Evolutionary conservation across 192 early-diverging fungal species (phyloP).

Genomic region (Martensiomyces pterosporus): DNA sequence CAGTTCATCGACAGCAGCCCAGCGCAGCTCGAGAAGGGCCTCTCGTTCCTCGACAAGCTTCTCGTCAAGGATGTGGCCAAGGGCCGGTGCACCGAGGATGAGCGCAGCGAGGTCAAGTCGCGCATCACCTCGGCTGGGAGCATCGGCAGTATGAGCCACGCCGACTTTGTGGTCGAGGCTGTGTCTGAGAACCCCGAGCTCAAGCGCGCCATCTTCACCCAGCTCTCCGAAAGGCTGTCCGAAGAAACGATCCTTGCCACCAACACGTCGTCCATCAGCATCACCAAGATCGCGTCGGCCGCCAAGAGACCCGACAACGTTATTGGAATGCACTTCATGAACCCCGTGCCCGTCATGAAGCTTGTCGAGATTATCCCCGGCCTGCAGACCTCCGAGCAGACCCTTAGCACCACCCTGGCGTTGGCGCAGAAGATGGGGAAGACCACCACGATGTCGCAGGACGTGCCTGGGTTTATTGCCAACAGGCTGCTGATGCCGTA

Average conservation of each 20-base stretch:
- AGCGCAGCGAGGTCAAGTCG: constrained; percentile 56
- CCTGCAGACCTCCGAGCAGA: constrained; percentile 69
- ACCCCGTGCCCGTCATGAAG: constrained; percentile 95
- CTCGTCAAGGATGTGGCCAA: constrained; percentile 88
- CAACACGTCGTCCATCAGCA: constrained; percentile 96
- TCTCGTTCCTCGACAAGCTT: constrained; percentile 76
- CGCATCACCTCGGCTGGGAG: constrained; percentile 59
- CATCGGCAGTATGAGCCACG: constrained; percentile 58
- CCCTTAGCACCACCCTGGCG: constrained; percentile 66
- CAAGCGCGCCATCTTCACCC: constrained; percentile 77
- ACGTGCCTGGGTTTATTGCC: constrained; percentile 96
- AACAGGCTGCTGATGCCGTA: constrained; percentile 98
- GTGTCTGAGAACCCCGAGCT: constrained; percentile 80
- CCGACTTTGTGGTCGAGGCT: constrained; percentile 93
- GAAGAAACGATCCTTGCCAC: constrained; percentile 80
- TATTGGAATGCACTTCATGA: constrained; percentile 99
- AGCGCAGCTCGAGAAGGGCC: constrained; percentile 71
- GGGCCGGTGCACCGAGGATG: constrained; percentile 77
- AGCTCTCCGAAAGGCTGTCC: constrained; percentile 65
- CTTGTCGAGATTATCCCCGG: constrained; percentile 97
- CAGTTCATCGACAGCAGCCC: constrained; percentile 77
- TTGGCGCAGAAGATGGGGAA: constrained; percentile 88
- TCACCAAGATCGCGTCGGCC: constrained; percentile 96
- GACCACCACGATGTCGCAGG: constrained; percentile 79
- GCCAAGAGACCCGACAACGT: constrained; percentile 60